Conservation (phyloP, 306 rosid species). For the Gastrolobium bilobum region DNA sequence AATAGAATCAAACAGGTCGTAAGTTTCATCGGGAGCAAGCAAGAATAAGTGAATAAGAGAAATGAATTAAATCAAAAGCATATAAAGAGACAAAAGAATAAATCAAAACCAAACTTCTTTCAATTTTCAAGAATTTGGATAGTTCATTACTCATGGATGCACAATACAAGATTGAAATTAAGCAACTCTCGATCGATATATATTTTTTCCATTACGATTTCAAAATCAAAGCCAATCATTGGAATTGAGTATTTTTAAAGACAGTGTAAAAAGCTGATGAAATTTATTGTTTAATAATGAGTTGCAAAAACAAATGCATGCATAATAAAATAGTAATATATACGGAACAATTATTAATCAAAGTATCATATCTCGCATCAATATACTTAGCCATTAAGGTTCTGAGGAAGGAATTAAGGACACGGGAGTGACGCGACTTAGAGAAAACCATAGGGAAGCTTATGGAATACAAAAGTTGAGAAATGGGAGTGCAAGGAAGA, state of each 20-base stretch:
- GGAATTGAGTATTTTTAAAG: conserved; percentile 7
- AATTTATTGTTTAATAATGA: conserved; percentile 1
- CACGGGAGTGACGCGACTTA: conserved; percentile 64
- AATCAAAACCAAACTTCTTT: not conserved
- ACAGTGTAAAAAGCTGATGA: conserved; percentile 13
- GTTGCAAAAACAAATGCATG: conserved; percentile 12
- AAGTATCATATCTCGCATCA: not conserved
- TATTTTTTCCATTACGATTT: not conserved
- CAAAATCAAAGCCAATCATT: conserved; percentile 26
- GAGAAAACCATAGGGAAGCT: conserved; percentile 60
- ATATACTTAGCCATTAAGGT: conserved; percentile 67
- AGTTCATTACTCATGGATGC: not conserved
- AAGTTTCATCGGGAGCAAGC: not conserved
- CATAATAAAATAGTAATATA: conserved; percentile 23
- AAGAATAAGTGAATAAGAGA: not conserved
- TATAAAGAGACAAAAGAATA: not conserved
- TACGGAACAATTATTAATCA: not conserved
- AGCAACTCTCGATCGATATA: not conserved
- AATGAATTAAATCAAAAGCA: too few species aligned
- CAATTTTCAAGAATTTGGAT: not conserved
- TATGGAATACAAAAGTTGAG: conserved; percentile 68
- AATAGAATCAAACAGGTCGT: too few species aligned
- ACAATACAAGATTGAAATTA: not conserved
- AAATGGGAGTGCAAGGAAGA: conserved; percentile 58
- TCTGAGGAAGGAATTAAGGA: conserved; percentile 32